These are phyloP conservation scores for Juncus effusus DNA, from an alignment of 176 grass and related monocot genomes.

Conservation along the genomic window DNA sequence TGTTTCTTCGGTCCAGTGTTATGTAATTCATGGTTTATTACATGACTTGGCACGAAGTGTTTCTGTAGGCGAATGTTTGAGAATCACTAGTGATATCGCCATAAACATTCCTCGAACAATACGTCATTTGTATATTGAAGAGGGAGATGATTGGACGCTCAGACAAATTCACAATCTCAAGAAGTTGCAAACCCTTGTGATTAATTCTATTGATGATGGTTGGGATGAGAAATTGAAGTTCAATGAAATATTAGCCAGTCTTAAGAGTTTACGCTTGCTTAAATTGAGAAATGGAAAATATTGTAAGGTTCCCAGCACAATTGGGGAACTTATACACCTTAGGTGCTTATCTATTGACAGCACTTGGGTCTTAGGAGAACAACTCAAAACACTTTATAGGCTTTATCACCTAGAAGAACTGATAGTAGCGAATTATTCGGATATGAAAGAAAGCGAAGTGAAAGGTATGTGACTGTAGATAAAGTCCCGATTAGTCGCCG, in stretches of 20 bases:
- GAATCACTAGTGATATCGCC: not conserved
- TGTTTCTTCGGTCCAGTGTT: not conserved
- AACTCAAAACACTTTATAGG: not conserved
- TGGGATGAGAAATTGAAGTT: not conserved
- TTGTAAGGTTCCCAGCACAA: not conserved
- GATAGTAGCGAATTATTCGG: not conserved
- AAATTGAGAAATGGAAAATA: not conserved
- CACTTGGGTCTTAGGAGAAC: not conserved
- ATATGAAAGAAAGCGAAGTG: constrained; percentile 7
- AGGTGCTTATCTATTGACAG: constrained; percentile 4
- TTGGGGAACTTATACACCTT: constrained; percentile 21
- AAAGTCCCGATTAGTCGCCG: too few species aligned
- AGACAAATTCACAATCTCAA: not conserved
- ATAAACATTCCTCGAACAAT: not conserved
- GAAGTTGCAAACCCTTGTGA: not conserved
- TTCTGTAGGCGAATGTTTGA: constrained; percentile 25
- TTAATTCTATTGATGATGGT: not conserved
- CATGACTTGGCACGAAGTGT: constrained; percentile 27
- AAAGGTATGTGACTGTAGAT: constrained; percentile 2
- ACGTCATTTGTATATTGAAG: constrained; percentile 14
- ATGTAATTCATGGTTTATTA: constrained; percentile 23
- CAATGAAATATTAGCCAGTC: not conserved
- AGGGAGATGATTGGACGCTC: not conserved
- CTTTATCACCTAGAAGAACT: constrained; percentile 24
- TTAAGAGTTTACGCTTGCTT: constrained; percentile 1